Evolutionary conservation across 768 basidiomycete genomes (phyloP).

Genomic region (Boletus rufocinnamomeus): DNA sequence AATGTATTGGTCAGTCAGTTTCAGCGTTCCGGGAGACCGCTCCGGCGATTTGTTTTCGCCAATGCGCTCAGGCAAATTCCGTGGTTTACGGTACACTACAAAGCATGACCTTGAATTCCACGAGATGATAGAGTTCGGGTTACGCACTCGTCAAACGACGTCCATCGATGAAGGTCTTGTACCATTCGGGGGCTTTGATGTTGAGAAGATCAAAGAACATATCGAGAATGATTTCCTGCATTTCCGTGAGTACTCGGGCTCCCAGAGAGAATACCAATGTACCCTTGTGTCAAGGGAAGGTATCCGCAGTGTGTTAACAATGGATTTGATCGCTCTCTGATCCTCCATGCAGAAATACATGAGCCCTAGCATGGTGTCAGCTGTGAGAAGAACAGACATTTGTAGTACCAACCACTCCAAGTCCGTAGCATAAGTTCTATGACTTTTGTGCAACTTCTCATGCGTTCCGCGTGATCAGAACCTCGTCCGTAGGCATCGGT

Average conservation of each 20-base stretch:
- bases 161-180: slow-evolving; percentile 88
- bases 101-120: neutral
- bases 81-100: slow-evolving; percentile 66
- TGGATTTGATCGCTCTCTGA: slow-evolving; percentile 78
- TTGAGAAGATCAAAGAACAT: slow-evolving; percentile 93
- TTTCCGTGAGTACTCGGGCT: slow-evolving; percentile 14
- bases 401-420: slow-evolving; percentile 78
- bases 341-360: slow-evolving; percentile 94
- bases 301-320: slow-evolving; percentile 84
- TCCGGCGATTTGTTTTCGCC: slow-evolving; percentile 46
- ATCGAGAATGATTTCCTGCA: slow-evolving; percentile 87
- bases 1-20: slow-evolving; percentile 91
- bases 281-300: slow-evolving; percentile 87
- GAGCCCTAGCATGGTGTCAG: slow-evolving; percentile 54
- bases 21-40: slow-evolving; percentile 57
- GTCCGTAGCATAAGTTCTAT: slow-evolving; percentile 83
- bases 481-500: slow-evolving; percentile 93
- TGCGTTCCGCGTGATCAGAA: slow-evolving; percentile 72
- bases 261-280: slow-evolving; percentile 5
- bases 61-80: slow-evolving; percentile 35
- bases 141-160: slow-evolving; percentile 80
- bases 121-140: neutral
- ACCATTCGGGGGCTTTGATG: slow-evolving; percentile 92
- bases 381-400: neutral
- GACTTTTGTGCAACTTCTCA: slow-evolving; percentile 75